phyloP scores from a whole-genome alignment of 164 flowering plant species.

The Sedum album region DNA sequence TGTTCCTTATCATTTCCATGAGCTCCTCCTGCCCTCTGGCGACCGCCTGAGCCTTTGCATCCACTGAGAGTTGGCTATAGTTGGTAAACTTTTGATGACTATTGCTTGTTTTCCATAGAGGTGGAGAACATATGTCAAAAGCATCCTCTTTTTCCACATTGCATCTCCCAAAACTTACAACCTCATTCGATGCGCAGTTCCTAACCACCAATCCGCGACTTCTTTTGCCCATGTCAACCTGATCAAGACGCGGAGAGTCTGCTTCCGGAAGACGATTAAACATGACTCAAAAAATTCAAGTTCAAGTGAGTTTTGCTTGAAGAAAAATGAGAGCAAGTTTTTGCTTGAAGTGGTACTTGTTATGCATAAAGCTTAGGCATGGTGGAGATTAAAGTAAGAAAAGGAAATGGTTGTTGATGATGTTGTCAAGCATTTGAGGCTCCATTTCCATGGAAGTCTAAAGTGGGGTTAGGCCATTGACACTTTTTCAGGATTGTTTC shows the following conservation, averaged over 20 bases:
- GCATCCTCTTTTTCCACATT: conserved; percentile 6
- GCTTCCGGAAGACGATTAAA: neutral
- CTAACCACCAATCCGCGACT: neutral
- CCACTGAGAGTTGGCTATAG: conserved; percentile 21
- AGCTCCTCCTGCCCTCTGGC: conserved; percentile 38
- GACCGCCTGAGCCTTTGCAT: conserved; percentile 28
- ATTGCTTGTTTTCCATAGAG: conserved; percentile 20
- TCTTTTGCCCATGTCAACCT: neutral
- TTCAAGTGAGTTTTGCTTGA: neutral
- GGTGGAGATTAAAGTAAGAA: neutral
- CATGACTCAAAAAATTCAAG: neutral
- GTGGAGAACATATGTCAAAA: conserved; percentile 22
- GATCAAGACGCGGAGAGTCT: neutral
- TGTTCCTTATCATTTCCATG: conserved; percentile 35
- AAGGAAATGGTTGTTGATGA: neutral
- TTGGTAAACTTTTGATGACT: conserved; percentile 10
- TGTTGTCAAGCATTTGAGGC: neutral
- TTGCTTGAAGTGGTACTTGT: neutral
- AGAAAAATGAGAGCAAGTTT: neutral
- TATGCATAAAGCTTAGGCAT: neutral
- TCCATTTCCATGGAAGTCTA: neutral
- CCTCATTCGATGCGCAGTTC: neutral
- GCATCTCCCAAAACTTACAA: neutral
- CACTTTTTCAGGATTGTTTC: neutral
- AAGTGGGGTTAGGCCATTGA: neutral